Conservation (phyloP, 306 rosid genomes). For the Abrus precatorius region DNA sequence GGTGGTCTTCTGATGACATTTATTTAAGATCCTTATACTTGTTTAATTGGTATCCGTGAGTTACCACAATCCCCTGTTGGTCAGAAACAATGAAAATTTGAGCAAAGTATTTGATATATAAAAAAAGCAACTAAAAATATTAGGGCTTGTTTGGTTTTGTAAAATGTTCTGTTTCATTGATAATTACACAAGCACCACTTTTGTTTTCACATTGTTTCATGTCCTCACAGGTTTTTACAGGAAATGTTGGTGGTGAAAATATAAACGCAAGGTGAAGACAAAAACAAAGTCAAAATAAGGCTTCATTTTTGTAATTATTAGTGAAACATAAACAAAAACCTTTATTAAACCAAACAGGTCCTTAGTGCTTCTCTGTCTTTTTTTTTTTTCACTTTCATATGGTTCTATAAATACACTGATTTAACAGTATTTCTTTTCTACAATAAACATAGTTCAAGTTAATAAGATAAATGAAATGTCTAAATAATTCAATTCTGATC, state of each 20-base stretch:
- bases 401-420: conserved; percentile 5
- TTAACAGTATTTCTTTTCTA: conserved; percentile 13
- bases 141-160: neutral
- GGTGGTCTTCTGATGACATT: conserved; percentile 36
- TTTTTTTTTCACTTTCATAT: conserved; percentile 21
- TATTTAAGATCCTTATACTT: conserved; percentile 32
- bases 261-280: neutral
- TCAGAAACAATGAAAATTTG: conserved; percentile 1
- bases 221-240: neutral
- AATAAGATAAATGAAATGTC: conserved; percentile 13
- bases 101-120: neutral
- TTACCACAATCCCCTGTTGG: neutral
- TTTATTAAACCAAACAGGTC: neutral
- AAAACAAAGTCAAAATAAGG: neutral
- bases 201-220: neutral
- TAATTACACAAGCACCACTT: neutral
- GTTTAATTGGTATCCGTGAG: conserved; percentile 2
- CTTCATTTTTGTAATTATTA: neutral
- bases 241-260: conserved; percentile 16
- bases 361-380: neutral
- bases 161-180: neutral
- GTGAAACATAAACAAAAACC: neutral
- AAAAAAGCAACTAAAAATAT: neutral
- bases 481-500: conserved; percentile 9
- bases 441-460: conserved; percentile 13